Percentiles rank a stretch among this genome's conserved stretches.
Conservation (phyloP, 768 basidiomycete species). For the Psilocybe azurescens region DNA sequence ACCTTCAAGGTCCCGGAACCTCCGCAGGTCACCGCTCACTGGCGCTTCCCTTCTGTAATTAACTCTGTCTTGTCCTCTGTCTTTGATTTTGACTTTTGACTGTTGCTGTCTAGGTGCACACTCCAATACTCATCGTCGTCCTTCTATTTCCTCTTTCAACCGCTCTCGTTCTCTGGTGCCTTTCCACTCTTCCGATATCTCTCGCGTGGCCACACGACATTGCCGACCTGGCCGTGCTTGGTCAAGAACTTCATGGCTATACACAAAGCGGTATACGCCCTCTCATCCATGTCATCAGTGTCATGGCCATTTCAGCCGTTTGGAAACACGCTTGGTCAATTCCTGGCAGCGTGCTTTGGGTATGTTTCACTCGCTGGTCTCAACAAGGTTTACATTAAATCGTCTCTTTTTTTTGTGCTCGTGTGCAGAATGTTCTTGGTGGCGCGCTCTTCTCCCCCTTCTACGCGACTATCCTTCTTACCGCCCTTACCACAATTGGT, state of each 20-base stretch:
- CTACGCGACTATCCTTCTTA: conserved; percentile 81
- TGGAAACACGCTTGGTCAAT: conserved; percentile 99
- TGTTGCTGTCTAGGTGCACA: conserved; percentile 36
- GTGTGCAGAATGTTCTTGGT: conserved; percentile 80
- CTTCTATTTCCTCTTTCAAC: conserved; percentile 71
- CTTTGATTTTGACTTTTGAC: conserved; percentile 12
- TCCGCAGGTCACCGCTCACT: conserved; percentile 30
- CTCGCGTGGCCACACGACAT: conserved; percentile 79
- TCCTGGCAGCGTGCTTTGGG: conserved; percentile 93
- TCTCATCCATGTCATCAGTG: conserved; percentile 78
- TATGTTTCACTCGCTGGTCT: conserved; percentile 39
- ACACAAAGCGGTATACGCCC: conserved; percentile 70
- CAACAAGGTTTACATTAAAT: conserved; percentile 10
- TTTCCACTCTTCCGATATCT: conserved; percentile 83
- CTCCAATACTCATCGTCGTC: conserved; percentile 48
- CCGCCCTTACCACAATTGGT: conserved; percentile 85
- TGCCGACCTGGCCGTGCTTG: conserved; percentile 76
- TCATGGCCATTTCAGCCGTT: conserved; percentile 81
- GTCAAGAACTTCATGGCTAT: conserved; percentile 78
- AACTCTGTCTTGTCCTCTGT: conserved; percentile 9
- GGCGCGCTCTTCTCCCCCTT: conserved; percentile 87
- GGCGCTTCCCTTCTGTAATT: conserved; percentile 39
- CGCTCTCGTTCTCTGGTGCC: conserved; percentile 67
- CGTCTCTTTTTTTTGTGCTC: conserved; percentile 20
- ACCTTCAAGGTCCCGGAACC: conserved; percentile 45